Conservation (phyloP, 1,139 yeast species). For the Saccharomycopsis crataegensis region DNA sequence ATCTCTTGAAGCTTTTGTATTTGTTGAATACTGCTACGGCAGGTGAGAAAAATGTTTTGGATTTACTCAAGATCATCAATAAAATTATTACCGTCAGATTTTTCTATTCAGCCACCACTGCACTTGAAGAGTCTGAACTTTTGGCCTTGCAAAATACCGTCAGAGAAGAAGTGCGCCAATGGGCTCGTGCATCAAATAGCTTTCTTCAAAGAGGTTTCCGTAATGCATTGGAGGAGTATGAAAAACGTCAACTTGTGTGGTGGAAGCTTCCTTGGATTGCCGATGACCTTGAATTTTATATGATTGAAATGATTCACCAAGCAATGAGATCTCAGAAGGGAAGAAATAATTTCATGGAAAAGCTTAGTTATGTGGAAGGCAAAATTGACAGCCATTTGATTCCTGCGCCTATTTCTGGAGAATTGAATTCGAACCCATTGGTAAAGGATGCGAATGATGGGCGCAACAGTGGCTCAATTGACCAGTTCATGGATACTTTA, state of each 20-base stretch:
- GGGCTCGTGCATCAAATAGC: slow-evolving; percentile 15
- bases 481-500: not conserved
- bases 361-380: slow-evolving; percentile 16
- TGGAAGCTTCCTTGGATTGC: slow-evolving; percentile 11
- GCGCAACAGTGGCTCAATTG: not conserved
- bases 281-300: slow-evolving; percentile 18
- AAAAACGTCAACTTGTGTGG: slow-evolving; percentile 11
- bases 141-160: not conserved
- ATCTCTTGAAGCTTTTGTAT: slow-evolving; percentile 13
- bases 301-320: slow-evolving; percentile 11
- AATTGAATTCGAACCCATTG: no score
- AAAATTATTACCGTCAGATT: slow-evolving; percentile 5
- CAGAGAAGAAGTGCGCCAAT: slow-evolving; percentile 8
- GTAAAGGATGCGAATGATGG: not conserved
- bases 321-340: slow-evolving; percentile 1
- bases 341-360: not conserved
- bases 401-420: not conserved
- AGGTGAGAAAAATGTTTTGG: slow-evolving; percentile 5
- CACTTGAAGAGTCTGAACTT: not conserved
- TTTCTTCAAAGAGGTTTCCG: slow-evolving; percentile 13
- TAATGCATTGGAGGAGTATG: slow-evolving; percentile 5
- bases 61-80: slow-evolving; percentile 10
- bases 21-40: slow-evolving; percentile 8
- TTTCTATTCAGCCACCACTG: not conserved
- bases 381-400: slow-evolving; percentile 9